Base-by-base conservation (phyloP, 768 basidiomycete species). In the Kwoniella newhampshirensis region DNA sequence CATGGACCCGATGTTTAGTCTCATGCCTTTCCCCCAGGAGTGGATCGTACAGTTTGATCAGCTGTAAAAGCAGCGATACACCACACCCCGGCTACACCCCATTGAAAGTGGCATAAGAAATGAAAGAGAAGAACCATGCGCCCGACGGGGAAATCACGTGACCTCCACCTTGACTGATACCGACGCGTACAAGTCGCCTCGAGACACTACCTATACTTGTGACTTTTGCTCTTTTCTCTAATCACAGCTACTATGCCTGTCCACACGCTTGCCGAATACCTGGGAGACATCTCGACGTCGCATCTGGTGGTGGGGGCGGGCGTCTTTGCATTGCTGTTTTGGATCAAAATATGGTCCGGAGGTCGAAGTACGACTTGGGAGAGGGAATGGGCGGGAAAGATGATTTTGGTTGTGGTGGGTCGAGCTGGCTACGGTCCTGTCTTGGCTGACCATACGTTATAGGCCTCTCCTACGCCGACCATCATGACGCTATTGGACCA, bases 341-440 rank as follows among this genome's bases (percentile, higher is more conserved):
- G 17, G 11, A 28, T 70, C 35, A 71, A 68, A 49, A 50, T 52
- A 3, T 71, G 70, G 67, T 20, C 67, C 1, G 68, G 64, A 7
- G 75, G 75, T 7, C 55, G 68, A 46, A 66, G 59, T 52, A 63
- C 57, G 45, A 70, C 71, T 13, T 68, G 73, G 68, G 75, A 75
- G 57, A 41, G 75, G 26, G 75, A 76, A n/a, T 76, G 73, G 75
- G 70, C 70, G 6, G 75, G 75, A 11, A 76, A 76, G 70, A 73
- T 76, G 70, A 62, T 76, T 21, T 32, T 74, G 48, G 58, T 76
- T 1, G 57, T 72, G 21, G 75, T 76, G 52, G 52, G 75, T 68
- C 8, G 11, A 39, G 15, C 45, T n/a, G n/a, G n/a, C n/a, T n/a
- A n/a, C n/a, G n/a, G n/a, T n/a, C n/a, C 13, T 28, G 49, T 6